A percentile compares a stretch with the other conserved stretches of the same genome.
These are phyloP conservation scores for Gymnopus androsaceus DNA, from an alignment of 1,284 basidiomycete species.

Conservation along the genomic window DNA sequence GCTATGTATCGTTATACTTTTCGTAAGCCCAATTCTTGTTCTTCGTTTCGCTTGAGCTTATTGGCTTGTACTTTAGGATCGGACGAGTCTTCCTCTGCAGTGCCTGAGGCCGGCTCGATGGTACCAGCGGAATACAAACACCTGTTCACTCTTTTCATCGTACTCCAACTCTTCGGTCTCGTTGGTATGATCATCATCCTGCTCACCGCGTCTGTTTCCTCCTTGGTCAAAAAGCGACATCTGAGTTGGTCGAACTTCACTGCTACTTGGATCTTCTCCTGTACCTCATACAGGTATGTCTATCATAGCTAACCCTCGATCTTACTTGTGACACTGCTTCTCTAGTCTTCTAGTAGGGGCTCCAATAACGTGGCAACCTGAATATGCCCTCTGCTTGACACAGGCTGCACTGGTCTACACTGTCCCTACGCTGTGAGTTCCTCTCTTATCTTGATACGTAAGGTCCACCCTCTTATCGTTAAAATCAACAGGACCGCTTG, in stretches of 20 bases:
- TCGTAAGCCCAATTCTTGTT: background rate
- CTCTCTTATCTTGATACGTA: background rate
- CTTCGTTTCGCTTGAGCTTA: background rate
- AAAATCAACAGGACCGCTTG: constrained; percentile 16
- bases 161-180: constrained; percentile 14
- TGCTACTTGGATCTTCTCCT: constrained; percentile 17
- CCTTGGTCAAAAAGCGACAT: constrained; percentile 8
- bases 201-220: constrained; percentile 11
- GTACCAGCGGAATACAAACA: background rate
- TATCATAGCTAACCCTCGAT: background rate
- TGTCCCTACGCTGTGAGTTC: constrained; percentile 18
- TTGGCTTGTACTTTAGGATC: background rate
- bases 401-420: constrained; percentile 19
- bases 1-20: background rate
- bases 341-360: constrained; percentile 15
- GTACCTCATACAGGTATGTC: constrained; percentile 17
- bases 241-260: constrained; percentile 17
- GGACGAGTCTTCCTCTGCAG: background rate
- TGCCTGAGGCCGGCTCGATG: background rate
- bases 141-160: constrained; percentile 12
- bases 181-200: constrained; percentile 15
- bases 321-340: background rate
- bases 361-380: constrained; percentile 7
- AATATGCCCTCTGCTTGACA: constrained; percentile 12
- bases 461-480: background rate